A percentile compares a stretch with the other conserved stretches of the same genome.
These are phyloP conservation scores for Pyrenopolyporus hunteri DNA, from an alignment of 495 filamentous ascomycete species.

Conservation along the genomic window DNA sequence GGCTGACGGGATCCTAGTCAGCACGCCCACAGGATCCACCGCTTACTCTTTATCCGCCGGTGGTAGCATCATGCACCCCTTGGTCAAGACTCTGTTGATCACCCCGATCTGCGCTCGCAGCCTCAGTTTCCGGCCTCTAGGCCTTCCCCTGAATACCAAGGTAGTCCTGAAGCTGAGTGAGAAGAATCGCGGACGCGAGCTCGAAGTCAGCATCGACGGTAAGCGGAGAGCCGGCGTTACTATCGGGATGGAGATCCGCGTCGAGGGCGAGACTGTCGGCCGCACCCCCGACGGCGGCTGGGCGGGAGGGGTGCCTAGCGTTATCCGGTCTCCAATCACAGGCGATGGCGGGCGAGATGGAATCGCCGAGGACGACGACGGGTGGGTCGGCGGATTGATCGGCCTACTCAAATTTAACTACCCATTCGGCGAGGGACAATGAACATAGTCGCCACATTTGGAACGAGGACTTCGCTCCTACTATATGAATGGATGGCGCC, in stretches of 20 bases:
- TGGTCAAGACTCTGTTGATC: slow-evolving; percentile 84
- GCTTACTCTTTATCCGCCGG: slow-evolving; percentile 92
- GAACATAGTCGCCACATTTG: neutral
- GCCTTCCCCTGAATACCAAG: slow-evolving; percentile 84
- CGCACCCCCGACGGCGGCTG: slow-evolving; percentile 56
- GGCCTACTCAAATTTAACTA: slow-evolving; percentile 96
- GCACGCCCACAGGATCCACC: slow-evolving; percentile 91
- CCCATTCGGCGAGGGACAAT: slow-evolving; percentile 78
- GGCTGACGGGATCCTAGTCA: slow-evolving; percentile 92
- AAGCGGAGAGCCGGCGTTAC: slow-evolving; percentile 73
- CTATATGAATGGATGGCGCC: neutral
- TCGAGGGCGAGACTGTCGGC: slow-evolving; percentile 78
- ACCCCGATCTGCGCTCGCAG: slow-evolving; percentile 94
- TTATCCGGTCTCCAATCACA: slow-evolving; percentile 59
- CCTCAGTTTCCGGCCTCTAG: slow-evolving; percentile 88
- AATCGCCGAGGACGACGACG: slow-evolving; percentile 73
- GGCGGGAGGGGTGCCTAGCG: slow-evolving; percentile 72
- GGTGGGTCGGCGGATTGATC: slow-evolving; percentile 96
- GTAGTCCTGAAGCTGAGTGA: slow-evolving; percentile 81
- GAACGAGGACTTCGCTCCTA: neutral
- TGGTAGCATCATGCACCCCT: slow-evolving; percentile 92
- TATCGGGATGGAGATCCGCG: slow-evolving; percentile 85
- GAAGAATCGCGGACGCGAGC: slow-evolving; percentile 80
- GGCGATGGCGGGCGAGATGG: slow-evolving; percentile 49
- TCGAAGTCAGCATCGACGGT: slow-evolving; percentile 90